phyloP scores from a whole-genome alignment of 331 rosid species.

The Quercus phellos region DNA sequence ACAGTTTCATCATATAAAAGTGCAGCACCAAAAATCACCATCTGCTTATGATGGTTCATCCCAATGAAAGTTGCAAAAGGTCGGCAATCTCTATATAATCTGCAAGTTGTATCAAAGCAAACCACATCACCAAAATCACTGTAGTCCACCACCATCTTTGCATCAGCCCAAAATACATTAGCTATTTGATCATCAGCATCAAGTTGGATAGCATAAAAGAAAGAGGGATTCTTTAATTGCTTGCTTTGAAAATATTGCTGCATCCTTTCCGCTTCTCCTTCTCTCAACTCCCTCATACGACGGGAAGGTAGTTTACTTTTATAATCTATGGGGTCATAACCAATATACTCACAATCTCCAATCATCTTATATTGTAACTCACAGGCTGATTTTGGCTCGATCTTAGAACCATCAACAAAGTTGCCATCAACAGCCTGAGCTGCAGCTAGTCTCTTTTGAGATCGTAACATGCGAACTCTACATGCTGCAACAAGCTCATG shows the following conservation, averaged over 20 bases:
- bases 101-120: slow-evolving; percentile 53
- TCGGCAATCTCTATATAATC: slow-evolving; percentile 27
- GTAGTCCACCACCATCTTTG: slow-evolving; percentile 47
- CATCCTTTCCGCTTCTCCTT: slow-evolving; percentile 40
- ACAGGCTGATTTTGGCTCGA: slow-evolving; percentile 20
- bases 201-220: slow-evolving; percentile 50
- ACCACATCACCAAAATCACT: slow-evolving; percentile 54
- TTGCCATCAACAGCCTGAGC: slow-evolving; percentile 31
- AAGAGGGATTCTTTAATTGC: slow-evolving; percentile 37
- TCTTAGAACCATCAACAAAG: slow-evolving; percentile 22
- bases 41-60: slow-evolving; percentile 49
- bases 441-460: slow-evolving; percentile 47
- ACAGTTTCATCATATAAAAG: slow-evolving; percentile 41
- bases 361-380: slow-evolving; percentile 14
- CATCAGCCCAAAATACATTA: slow-evolving; percentile 50
- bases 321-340: slow-evolving; percentile 27
- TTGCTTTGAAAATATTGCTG: slow-evolving; percentile 39
- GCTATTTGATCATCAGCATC: slow-evolving; percentile 45
- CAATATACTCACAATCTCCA: slow-evolving; percentile 23
- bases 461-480: slow-evolving; percentile 50
- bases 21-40: slow-evolving; percentile 49
- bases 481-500: slow-evolving; percentile 60
- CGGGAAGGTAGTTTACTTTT: slow-evolving; percentile 39
- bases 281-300: slow-evolving; percentile 29
- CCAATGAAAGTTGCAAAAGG: slow-evolving; percentile 51